Evolutionary conservation across 163 green algal genomes (phyloP).

Genomic region (Chlamydomonas reinhardtii): DNA sequence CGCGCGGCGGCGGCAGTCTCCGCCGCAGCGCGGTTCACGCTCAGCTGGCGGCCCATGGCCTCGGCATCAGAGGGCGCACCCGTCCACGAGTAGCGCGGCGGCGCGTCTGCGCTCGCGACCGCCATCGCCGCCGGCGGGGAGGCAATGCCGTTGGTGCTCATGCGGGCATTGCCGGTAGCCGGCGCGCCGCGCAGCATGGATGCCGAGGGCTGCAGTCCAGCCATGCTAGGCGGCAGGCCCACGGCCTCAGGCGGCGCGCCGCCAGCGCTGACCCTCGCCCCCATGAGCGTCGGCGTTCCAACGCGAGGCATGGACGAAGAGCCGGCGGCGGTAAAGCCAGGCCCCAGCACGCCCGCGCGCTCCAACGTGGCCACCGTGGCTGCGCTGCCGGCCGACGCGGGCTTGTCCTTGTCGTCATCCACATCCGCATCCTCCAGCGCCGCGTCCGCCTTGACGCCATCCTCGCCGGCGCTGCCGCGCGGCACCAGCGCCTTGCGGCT

Average conservation of each 20-base stretch:
- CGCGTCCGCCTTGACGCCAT: slow-evolving; percentile 30
- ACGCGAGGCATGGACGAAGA: too few species aligned
- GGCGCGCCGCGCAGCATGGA: not conserved
- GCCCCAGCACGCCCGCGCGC: slow-evolving; percentile 6
- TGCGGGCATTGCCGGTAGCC: not conserved
- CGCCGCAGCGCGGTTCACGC: slow-evolving; percentile 8
- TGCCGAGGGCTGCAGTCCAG: not conserved
- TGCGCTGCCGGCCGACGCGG: slow-evolving; percentile 29
- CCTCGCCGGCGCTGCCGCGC: not conserved
- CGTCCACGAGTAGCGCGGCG: slow-evolving; percentile 24
- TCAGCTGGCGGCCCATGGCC: slow-evolving; percentile 17
- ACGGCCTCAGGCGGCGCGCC: not conserved
- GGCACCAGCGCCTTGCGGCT: slow-evolving; percentile 32
- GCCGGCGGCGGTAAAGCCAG: not conserved
- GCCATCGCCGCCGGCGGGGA: not conserved
- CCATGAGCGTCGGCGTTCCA: slow-evolving; percentile 27
- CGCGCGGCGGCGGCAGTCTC: not conserved
- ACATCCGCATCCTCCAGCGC: slow-evolving; percentile 31
- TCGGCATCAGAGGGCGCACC: slow-evolving; percentile 3
- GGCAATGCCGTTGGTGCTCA: slow-evolving; percentile 10
- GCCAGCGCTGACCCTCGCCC: not conserved
- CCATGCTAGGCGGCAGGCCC: not conserved
- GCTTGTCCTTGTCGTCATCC: slow-evolving; percentile 36
- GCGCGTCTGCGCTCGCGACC: not conserved
- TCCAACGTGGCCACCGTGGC: slow-evolving; percentile 31